Conservation (phyloP, 2,329 filamentous ascomycete species). For the Elsinoe necatrix region DNA sequence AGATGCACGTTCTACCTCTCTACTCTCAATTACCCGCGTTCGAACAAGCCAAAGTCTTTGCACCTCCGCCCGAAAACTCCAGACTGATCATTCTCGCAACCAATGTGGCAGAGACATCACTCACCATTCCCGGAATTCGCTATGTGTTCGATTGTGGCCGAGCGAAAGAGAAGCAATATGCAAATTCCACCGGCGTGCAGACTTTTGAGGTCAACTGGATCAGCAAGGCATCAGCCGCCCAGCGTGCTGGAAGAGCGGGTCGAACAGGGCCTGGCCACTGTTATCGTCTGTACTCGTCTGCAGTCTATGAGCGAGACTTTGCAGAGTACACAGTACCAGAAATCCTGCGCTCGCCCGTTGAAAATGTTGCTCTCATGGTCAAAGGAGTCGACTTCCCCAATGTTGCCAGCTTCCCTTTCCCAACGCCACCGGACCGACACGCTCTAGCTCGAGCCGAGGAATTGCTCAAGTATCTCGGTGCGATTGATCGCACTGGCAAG, state of each 20-base stretch:
- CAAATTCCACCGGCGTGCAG: constrained; percentile 81
- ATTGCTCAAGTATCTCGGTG: constrained; percentile 75
- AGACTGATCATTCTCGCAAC: constrained; percentile 85
- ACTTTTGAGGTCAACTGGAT: constrained; percentile 95
- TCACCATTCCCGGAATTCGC: constrained; percentile 89
- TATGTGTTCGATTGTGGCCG: constrained; percentile 95
- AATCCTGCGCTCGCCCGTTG: constrained; percentile 81
- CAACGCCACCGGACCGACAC: constrained; percentile 71
- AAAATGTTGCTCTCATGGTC: constrained; percentile 79
- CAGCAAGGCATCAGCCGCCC: constrained; percentile 90
- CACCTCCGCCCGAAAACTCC: constrained; percentile 65
- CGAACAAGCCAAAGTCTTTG: constrained; percentile 86
- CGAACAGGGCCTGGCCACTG: constrained; percentile 94
- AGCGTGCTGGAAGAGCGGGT: constrained; percentile 86
- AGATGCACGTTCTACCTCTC: constrained; percentile 82
- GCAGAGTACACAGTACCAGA: constrained; percentile 79
- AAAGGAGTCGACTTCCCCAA: constrained; percentile 90
- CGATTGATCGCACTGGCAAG: constrained; percentile 57
- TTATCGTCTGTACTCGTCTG: constrained; percentile 88
- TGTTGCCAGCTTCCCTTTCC: constrained; percentile 91
- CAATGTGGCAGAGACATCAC: constrained; percentile 92
- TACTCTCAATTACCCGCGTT: constrained; percentile 87
- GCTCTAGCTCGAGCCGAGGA: constrained; percentile 78
- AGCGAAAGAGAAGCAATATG: constrained; percentile 84
- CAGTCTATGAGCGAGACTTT: constrained; percentile 86